phyloP scores from a whole-genome alignment of 768 basidiomycete species.

The Suillus cothurnatus region DNA sequence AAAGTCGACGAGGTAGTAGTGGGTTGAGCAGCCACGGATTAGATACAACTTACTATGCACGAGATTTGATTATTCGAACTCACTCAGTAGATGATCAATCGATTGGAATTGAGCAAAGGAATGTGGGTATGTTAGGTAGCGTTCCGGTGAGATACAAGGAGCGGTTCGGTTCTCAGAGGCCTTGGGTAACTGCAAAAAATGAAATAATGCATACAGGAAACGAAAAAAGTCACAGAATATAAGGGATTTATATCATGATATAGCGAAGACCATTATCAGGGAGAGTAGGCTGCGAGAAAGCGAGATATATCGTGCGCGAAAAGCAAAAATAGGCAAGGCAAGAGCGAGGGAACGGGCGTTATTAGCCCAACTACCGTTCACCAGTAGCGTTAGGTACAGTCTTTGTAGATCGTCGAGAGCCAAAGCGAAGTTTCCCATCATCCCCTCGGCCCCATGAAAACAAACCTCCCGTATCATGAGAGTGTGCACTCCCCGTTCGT shows the following conservation, averaged over 20 bases:
- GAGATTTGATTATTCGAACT: background rate
- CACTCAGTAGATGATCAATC: background rate
- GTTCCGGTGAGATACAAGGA: constrained; percentile 6
- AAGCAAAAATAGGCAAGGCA: constrained; percentile 1
- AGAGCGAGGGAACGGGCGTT: constrained; percentile 3
- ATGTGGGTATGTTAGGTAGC: background rate
- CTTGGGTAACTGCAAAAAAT: constrained; percentile 12
- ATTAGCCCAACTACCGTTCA: constrained; percentile 25
- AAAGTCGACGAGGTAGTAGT: constrained; percentile 65
- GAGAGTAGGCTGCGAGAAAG: constrained; percentile 30
- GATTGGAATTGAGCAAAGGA: constrained; percentile 2
- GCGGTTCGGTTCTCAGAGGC: background rate
- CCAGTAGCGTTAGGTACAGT: constrained; percentile 32
- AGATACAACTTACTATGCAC: background rate
- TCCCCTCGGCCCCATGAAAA: constrained; percentile 70
- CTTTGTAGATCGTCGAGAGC: constrained; percentile 61
- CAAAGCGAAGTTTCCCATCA: constrained; percentile 72
- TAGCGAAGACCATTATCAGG: constrained; percentile 32
- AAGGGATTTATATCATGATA: constrained; percentile 21
- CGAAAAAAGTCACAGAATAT: constrained; percentile 18
- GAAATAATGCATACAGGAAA: constrained; percentile 35
- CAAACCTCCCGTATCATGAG: constrained; percentile 66
- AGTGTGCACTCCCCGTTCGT: constrained; percentile 70
- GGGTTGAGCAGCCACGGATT: constrained; percentile 9
- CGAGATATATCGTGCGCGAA: constrained; percentile 17